Evolutionary conservation across 2,329 filamentous ascomycete genomes (phyloP), one percentile per base, ranked within the genome.

Genomic region (Ceratocystis cubensis): DNA sequence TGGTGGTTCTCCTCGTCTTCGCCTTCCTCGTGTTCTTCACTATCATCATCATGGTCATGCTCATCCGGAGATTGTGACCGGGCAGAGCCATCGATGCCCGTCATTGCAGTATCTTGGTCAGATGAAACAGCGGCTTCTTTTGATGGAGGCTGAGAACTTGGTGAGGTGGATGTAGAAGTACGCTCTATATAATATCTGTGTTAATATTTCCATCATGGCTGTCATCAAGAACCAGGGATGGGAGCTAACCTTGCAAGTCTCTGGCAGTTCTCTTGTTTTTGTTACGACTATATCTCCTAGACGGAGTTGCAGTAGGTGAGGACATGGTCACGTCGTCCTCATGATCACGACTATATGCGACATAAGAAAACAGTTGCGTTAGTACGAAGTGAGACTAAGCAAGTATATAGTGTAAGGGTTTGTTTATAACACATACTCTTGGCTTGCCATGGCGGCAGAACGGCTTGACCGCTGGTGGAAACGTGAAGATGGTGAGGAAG

Each of bases 41-140:
- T 17, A 15, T 67, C 57, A 45, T 66, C 72, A 28, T 59, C 17
- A 33, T 4, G 53, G 30, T 65, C 63, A 50, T 61, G 72, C 15
- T 80, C 77, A 28, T 79, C 76, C 59, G 74, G 74, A 59, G 76
- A 74, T 25, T 76, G 72, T 44, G 76, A 76, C 44, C 78, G 78
- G 41, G 76, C 75, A 61, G 73, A 78, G 67, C 84, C 85, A 67
- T 87, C 85, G 41, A 82, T 84, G 68, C 88, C 87, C 62, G 84
- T 85, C 86, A 92, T 91, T 41, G 81, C 76, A 63, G 84, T 84
- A 74, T 91, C 88, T 70, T 86, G 79, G 68, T 88, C 84, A 61
- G 75, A 70, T 71, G 78, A 75, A 75, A 74, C 76, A 72, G 76
- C 72, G 71, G 80, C 76, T 75, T 85, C 78, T 79, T 88, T 80